phyloP scores from a whole-genome alignment of 2,329 filamentous ascomycete genomes.

The Penicillium italicum region DNA sequence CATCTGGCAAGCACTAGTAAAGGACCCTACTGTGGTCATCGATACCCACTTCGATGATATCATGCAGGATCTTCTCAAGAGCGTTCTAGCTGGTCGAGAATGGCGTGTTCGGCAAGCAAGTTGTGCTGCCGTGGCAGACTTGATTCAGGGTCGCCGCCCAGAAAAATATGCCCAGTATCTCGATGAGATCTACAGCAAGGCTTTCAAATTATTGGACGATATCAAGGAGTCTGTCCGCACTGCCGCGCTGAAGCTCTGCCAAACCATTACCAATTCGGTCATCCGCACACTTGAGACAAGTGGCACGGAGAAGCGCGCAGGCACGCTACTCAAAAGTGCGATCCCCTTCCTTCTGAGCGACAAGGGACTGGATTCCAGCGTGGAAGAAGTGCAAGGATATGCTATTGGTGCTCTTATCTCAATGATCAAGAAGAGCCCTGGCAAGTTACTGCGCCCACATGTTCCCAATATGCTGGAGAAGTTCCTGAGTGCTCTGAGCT shows the following conservation, averaged over 20 bases:
- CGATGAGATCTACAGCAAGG: slow-evolving; percentile 75
- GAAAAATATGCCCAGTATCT: slow-evolving; percentile 79
- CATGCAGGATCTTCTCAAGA: slow-evolving; percentile 79
- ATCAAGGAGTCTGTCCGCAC: slow-evolving; percentile 86
- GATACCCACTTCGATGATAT: slow-evolving; percentile 83
- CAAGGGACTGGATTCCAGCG: slow-evolving; percentile 82
- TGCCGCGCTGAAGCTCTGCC: slow-evolving; percentile 77
- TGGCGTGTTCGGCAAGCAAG: slow-evolving; percentile 92
- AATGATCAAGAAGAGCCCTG: slow-evolving; percentile 79
- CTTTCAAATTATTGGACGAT: slow-evolving; percentile 90
- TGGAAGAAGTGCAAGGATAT: slow-evolving; percentile 81
- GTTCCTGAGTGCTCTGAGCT: slow-evolving; percentile 76
- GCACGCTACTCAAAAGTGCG: slow-evolving; percentile 77
- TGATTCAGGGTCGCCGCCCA: slow-evolving; percentile 76
- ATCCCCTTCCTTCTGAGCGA: slow-evolving; percentile 87
- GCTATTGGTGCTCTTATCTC: slow-evolving; percentile 79
- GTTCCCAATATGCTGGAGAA: slow-evolving; percentile 77
- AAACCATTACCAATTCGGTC: slow-evolving; percentile 77
- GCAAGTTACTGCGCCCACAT: slow-evolving; percentile 73
- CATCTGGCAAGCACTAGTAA: slow-evolving; percentile 95
- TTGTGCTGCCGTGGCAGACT: slow-evolving; percentile 81
- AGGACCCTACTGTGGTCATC: slow-evolving; percentile 73
- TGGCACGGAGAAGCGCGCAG: slow-evolving; percentile 61
- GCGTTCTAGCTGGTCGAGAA: slow-evolving; percentile 75
- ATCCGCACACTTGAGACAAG: slow-evolving; percentile 82